Evolutionary conservation across 345 rosid genomes (phyloP), one percentile per base, ranked within the genome.

Genomic region (Eucalyptus urophylla): DNA sequence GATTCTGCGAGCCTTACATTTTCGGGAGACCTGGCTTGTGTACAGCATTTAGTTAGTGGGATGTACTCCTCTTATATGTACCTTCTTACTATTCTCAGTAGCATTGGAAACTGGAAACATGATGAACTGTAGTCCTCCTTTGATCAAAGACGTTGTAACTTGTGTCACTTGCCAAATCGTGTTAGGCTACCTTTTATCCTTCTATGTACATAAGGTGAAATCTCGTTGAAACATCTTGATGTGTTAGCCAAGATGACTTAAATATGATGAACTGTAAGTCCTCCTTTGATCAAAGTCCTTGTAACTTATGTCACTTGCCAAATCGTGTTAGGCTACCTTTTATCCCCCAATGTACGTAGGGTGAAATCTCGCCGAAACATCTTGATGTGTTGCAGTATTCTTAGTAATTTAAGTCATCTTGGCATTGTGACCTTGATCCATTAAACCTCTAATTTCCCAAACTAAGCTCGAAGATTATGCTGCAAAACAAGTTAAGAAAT

Each of bases 261-360:
- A 50, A 50, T 7, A 37, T 72, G 44, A 19, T 72, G 25, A 33
- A 33, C 81, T 58, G 44, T 19, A 19, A 33, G 81, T 33, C 44
- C 21, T n/a, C 40, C 37, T 72, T 72, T 72, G 44, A 72, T 72
- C 37, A 5, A 33, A 33, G 44, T 5, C 44, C 25, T 33, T 33
- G 40, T 72, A 72, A 72, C 81, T 72, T 37, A 25, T 72, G 40
- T 33, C 19, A 19, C 81, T 72, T 72, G 45, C 45, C 81, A 72
- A 72, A 37, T 33, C 27, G 14, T 37, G 83, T 40, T 37, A 69
- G 47, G 47, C 47, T 21, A 40, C 47, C 47, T 76, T 40, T 40
- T 76, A 21, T 0, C 0, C 5, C 27, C 29, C 3, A 0, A 21
- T 11, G 24, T 37, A 37, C 45, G 6, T 37, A 10, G 45, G 27